Conservation (phyloP, 768 basidiomycete species). For the Calocera cornea region DNA sequence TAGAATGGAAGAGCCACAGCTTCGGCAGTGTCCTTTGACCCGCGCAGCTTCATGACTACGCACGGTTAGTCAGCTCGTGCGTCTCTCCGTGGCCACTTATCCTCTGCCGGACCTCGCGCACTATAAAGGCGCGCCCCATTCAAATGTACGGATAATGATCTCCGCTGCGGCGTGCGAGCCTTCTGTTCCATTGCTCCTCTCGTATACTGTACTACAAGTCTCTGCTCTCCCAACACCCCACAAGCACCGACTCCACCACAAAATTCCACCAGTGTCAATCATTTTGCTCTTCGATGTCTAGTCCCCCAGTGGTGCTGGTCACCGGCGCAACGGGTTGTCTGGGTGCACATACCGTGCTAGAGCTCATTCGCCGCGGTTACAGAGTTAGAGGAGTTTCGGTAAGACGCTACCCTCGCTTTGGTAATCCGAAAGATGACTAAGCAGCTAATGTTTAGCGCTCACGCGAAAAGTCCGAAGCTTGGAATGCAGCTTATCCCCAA, state of each 20-base stretch:
- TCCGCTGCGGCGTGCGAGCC: neutral
- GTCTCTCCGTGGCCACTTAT: neutral
- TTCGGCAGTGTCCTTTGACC: neutral
- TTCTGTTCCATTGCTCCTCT: neutral
- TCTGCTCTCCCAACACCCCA: neutral
- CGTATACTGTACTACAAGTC: neutral
- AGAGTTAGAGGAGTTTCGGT: neutral
- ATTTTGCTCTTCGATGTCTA: neutral
- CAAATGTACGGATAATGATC: neutral
- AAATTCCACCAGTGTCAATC: neutral
- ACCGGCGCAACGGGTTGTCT: neutral
- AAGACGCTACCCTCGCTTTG: neutral
- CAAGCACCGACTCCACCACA: neutral
- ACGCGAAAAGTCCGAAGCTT: slow-evolving; percentile 1
- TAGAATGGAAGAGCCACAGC: neutral
- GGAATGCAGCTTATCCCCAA: neutral
- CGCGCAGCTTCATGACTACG: neutral
- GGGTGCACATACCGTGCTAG: neutral
- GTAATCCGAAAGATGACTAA: neutral
- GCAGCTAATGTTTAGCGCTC: neutral
- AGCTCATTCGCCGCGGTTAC: neutral
- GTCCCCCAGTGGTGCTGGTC: neutral
- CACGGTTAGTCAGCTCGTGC: neutral
- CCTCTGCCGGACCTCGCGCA: neutral
- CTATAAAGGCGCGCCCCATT: neutral